Conservation (phyloP, 164 flowering plant genomes). For the Vitis cinerea region DNA sequence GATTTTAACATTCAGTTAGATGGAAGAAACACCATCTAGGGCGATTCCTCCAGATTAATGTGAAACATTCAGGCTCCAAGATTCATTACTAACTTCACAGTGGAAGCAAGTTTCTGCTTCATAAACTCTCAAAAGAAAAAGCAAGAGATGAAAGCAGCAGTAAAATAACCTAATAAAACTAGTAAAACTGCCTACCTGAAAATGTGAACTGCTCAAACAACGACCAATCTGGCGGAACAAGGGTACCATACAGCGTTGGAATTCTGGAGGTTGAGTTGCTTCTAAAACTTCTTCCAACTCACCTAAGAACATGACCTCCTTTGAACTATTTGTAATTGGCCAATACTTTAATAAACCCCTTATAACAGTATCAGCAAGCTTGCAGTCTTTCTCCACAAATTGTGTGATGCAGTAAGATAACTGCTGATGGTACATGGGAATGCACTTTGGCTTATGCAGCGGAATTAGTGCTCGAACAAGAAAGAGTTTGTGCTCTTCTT, state of each 20-base stretch:
- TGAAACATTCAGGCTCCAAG: too few relatives aligned
- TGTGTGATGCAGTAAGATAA: slow-evolving; percentile 58
- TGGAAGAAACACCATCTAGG: too few relatives aligned
- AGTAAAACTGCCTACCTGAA: slow-evolving; percentile 41
- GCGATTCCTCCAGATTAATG: too few relatives aligned
- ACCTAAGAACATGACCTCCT: slow-evolving; percentile 54
- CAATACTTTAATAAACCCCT: slow-evolving; percentile 55
- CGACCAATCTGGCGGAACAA: slow-evolving; percentile 50
- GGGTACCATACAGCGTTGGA: slow-evolving; percentile 66
- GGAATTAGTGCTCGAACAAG: slow-evolving; percentile 59
- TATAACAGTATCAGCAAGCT: slow-evolving; percentile 66
- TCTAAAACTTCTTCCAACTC: slow-evolving; percentile 63
- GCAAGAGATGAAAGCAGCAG: neutral
- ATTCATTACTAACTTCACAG: too few relatives aligned
- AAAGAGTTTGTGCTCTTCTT: slow-evolving; percentile 59
- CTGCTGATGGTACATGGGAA: slow-evolving; percentile 59
- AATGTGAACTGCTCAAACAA: slow-evolving; percentile 60
- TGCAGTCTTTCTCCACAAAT: slow-evolving; percentile 65
- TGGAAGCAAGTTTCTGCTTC: neutral
- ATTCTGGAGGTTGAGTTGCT: slow-evolving; percentile 56
- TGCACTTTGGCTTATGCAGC: slow-evolving; percentile 62
- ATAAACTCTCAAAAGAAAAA: too few relatives aligned
- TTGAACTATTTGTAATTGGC: slow-evolving; percentile 54
- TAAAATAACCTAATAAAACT: neutral
- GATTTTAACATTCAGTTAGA: too few relatives aligned